phyloP scores from a whole-genome alignment of 352 stramenopile genomes.

The Detonula confervacea region DNA sequence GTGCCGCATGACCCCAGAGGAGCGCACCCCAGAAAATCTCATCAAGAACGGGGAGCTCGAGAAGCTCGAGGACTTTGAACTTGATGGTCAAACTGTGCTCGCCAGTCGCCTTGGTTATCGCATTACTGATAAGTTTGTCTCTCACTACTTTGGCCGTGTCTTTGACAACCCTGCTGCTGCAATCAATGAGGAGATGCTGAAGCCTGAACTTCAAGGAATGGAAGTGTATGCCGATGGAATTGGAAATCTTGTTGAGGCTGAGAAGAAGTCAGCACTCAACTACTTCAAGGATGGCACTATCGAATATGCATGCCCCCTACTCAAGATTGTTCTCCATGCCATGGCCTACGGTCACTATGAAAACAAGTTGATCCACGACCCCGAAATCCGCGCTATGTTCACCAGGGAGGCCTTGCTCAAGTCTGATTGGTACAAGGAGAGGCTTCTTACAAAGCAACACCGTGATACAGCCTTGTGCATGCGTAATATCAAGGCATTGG shows the following conservation, averaged over 20 bases:
- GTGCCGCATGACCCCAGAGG: slow-evolving; percentile 62
- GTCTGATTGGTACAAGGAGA: slow-evolving; percentile 66
- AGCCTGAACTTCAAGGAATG: slow-evolving; percentile 61
- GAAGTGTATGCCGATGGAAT: slow-evolving; percentile 63
- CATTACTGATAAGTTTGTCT: slow-evolving; percentile 59
- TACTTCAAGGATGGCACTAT: slow-evolving; percentile 71
- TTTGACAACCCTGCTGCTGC: slow-evolving; percentile 66
- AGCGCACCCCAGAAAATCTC: slow-evolving; percentile 50
- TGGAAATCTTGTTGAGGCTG: slow-evolving; percentile 63
- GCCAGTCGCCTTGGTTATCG: slow-evolving; percentile 59
- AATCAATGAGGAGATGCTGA: slow-evolving; percentile 66
- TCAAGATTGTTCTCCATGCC: slow-evolving; percentile 65
- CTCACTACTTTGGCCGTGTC: slow-evolving; percentile 61
- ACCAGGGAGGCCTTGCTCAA: slow-evolving; percentile 61
- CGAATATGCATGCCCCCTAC: slow-evolving; percentile 62
- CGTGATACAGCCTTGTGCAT: slow-evolving; percentile 53
- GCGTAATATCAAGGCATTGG: slow-evolving; percentile 59
- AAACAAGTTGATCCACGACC: slow-evolving; percentile 62
- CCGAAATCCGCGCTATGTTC: slow-evolving; percentile 66
- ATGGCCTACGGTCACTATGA: slow-evolving; percentile 72
- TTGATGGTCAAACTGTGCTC: slow-evolving; percentile 43
- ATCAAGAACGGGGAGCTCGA: slow-evolving; percentile 62
- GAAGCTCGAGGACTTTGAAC: slow-evolving; percentile 59
- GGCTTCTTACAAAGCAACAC: slow-evolving; percentile 64
- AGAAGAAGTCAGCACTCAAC: slow-evolving; percentile 56